Evolutionary conservation across 2,329 filamentous ascomycete species (phyloP), one percentile per base, ranked within the genome.

Genomic region (Penicillium aurantiogriseum): DNA sequence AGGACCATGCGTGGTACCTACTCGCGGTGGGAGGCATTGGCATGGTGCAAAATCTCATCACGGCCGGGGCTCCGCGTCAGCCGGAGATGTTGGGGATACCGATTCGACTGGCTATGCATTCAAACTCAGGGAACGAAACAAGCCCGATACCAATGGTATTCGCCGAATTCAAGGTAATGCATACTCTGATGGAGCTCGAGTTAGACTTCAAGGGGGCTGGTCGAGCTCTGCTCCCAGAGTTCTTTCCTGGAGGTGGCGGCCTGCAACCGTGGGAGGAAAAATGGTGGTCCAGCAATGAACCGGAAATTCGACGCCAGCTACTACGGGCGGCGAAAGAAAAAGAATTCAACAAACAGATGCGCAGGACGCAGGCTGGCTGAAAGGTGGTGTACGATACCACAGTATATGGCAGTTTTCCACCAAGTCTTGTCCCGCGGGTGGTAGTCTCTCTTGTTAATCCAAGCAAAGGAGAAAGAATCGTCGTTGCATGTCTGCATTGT

Each of bases 1-100:
- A 71, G n/a, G 35, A 68, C 4, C 58, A 78, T 38, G 69, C 74
- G 1, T 80, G 77, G 77, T 78, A 68, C 57, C 62, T 80, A 9
- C 64, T 80, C 5, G 74, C 66, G 0, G 68, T 79, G 5, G 77
- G 78, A 0, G 70, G 67, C 4, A 61, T 78, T 15, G 56, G 56
- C 17, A 58, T 58, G 13, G 15, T 56, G 8, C 45, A 58, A 35
- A 58, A 58, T 33, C 38, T 54, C 17, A 38, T 46, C 33, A 25
- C 36, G 11, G 48, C 48, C 4, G 48, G 48, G 23, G 35, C 35
- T 21, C 35, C 35, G n/a, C 48, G 48, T 19, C 48, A 17, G 25
- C 48, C 48, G 13, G 48, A 25, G 7, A 50, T 39, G 23, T 23
- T 50, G 23, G 48, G 48, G 2, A 31, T 50, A 10, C 48, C 48